phyloP scores from a whole-genome alignment of 352 stramenopile species.

The Phytophthora boehmeriae region DNA sequence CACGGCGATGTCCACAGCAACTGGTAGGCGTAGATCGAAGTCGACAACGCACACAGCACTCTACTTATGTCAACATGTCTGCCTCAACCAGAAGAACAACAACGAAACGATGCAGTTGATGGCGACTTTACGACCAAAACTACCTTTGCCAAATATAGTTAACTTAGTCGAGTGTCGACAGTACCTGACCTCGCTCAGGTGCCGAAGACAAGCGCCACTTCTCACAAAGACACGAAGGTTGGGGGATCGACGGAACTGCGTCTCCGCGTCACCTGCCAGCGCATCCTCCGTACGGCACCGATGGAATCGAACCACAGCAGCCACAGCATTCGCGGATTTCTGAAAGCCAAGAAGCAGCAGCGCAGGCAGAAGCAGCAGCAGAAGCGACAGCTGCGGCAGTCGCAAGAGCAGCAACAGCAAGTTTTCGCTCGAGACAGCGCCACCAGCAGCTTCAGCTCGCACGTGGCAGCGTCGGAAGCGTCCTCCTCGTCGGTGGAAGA shows the following conservation, averaged over 20 bases:
- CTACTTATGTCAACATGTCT: too few relatives aligned
- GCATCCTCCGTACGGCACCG: not conserved
- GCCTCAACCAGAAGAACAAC: too few relatives aligned
- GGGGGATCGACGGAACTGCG: conserved; percentile 17
- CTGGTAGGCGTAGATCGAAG: too few relatives aligned
- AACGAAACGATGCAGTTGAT: too few relatives aligned
- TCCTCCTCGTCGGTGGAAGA: too few relatives aligned
- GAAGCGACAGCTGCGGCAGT: not conserved
- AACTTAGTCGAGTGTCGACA: not conserved
- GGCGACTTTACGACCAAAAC: too few relatives aligned
- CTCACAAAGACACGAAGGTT: conserved; percentile 29
- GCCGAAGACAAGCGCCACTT: conserved; percentile 15
- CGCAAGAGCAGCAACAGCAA: too few relatives aligned
- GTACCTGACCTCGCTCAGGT: not conserved
- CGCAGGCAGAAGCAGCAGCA: conserved; percentile 1
- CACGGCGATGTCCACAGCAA: too few relatives aligned
- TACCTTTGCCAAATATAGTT: too few relatives aligned
- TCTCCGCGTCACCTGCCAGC: not conserved
- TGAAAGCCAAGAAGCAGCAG: not conserved
- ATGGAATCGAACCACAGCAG: conserved; percentile 1
- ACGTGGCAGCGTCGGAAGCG: not conserved
- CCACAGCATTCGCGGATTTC: conserved; percentile 32
- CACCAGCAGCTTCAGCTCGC: conserved; percentile 26
- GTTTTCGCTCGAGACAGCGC: not conserved
- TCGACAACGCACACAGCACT: too few relatives aligned